Base-by-base conservation (phyloP, 805 yeast genomes). In the Lachancea dasiensis region DNA sequence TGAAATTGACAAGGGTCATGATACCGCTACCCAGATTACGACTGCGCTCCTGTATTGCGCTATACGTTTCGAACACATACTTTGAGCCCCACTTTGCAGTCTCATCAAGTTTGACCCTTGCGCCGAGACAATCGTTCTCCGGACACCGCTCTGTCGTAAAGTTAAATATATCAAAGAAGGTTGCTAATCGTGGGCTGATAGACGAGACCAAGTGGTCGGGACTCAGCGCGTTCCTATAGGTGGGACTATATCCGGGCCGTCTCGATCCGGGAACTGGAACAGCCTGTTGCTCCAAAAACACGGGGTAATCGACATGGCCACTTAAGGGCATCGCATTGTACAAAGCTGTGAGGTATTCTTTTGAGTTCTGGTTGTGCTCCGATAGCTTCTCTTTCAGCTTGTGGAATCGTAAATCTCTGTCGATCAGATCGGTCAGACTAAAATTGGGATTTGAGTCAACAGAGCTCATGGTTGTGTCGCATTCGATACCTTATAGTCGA, bases 1-100 rank as follows among this genome's bases (percentile, higher is more conserved):
- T 65, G 15, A 50, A 48, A 42, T 63, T 61, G 17, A 76, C 73
- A 24, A 69, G 52, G 2, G 70, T 56, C 39, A 69, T 49, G 18
- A 75, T 46, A 6, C 86, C 87, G 9, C 80, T 56, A 4, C 84
- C 87, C 20, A 77, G 62, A 36, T 64, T 49, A 27, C 61, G 58
- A 35, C 75, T 68, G 41, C 75, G 61, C 20, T 52, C 45, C 13
- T 67, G 66, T 18, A 74, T 65, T 36, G 66, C 56, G 5, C 42
- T 49, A 49, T 68, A 79, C 2, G 72, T 56, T 28, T 69, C 62
- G 51, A 62, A 68, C 3, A 67, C 57, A 60, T 68, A 80, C 23
- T 51, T 37, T 16, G 65, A 60, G 13, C 63, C 61, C 59, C 69
- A 71, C 6, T 50, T 54, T 7, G 65, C 61, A 3, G 65, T 50